Percentiles rank a stretch among this genome's conserved stretches.
Evolutionary conservation across 768 basidiomycete genomes (phyloP).

Genomic region (Trametopsis cervina): DNA sequence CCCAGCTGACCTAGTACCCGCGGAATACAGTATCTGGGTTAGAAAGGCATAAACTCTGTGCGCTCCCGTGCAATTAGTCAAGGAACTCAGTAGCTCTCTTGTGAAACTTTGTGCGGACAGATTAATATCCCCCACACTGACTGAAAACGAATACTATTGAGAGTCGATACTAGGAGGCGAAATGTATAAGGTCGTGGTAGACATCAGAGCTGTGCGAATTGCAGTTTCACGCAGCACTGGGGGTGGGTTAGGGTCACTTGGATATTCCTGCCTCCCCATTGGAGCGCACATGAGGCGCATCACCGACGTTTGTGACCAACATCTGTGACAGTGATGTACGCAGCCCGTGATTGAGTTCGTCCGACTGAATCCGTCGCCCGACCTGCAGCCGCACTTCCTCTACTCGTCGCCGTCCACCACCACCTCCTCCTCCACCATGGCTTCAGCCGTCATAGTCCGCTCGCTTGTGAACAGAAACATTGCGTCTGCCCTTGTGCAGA

Average conservation of each 20-base stretch:
- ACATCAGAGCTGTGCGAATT: no score
- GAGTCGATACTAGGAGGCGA: no score
- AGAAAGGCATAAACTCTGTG: no score
- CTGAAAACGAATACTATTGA: no score
- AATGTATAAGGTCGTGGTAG: no score
- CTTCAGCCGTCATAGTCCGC: constrained; percentile 41
- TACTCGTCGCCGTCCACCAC: constrained; percentile 3
- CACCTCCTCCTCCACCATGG: constrained; percentile 32
- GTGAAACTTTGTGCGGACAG: no score
- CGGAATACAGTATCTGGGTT: no score
- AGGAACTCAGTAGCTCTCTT: no score
- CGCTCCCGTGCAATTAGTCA: no score
- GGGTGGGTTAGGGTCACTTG: no score
- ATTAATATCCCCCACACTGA: no score
- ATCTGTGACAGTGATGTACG: constrained; percentile 2
- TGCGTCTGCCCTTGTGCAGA: constrained; percentile 30
- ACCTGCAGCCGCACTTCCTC: constrained; percentile 3
- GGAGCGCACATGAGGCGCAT: not conserved
- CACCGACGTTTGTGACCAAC: not conserved
- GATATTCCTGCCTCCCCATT: not conserved
- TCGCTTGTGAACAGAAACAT: constrained; percentile 41
- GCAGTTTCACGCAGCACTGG: not conserved
- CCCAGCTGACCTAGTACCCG: no score
- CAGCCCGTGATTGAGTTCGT: constrained; percentile 10
- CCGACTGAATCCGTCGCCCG: constrained; percentile 8